Percentiles rank a stretch among this genome's conserved stretches.
Conservation (phyloP, 1,284 basidiomycete species). For the Ustilago shanxiensis region DNA sequence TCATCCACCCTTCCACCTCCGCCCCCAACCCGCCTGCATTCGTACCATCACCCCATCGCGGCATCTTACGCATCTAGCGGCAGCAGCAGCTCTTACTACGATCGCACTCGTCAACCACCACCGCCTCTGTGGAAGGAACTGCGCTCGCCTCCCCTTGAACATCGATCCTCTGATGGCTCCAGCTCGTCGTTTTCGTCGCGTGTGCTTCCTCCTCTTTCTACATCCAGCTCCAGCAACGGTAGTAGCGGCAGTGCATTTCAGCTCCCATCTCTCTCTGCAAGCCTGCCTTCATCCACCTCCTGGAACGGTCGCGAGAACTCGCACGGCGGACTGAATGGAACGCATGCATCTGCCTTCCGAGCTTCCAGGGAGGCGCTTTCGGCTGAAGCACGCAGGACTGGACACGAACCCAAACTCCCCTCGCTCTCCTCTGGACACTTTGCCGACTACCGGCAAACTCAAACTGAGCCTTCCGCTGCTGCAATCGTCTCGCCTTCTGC, state of each 20-base stretch:
- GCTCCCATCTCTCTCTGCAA: constrained; percentile 42
- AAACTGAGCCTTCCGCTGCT: constrained; percentile 1
- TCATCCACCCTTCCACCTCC: constrained; percentile 33
- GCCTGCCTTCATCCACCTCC: constrained; percentile 31
- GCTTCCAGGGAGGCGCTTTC: constrained; percentile 17
- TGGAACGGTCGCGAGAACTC: constrained; percentile 31
- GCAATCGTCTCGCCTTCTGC: constrained; percentile 21
- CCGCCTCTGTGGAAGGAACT: constrained; percentile 32
- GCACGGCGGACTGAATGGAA: constrained; percentile 7
- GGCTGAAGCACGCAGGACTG: constrained; percentile 10
- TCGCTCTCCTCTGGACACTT: constrained; percentile 25
- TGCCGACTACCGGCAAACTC: constrained; percentile 16
- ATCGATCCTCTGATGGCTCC: constrained; percentile 24
- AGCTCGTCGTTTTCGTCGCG: constrained; percentile 39
- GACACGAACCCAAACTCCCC: constrained; percentile 22
- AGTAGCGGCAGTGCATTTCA: constrained; percentile 26
- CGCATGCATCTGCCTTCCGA: constrained; percentile 11
- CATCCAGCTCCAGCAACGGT: constrained; percentile 21
- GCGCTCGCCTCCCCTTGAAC: constrained; percentile 39
- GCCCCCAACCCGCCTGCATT: constrained; percentile 34
- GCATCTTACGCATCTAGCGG: constrained; percentile 33
- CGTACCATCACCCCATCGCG: constrained; percentile 52
- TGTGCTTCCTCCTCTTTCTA: constrained; percentile 32
- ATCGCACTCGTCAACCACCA: constrained; percentile 30
- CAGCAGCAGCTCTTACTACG: constrained; percentile 22